Conservation (phyloP, 345 rosid genomes). For the Mangifera indica region DNA sequence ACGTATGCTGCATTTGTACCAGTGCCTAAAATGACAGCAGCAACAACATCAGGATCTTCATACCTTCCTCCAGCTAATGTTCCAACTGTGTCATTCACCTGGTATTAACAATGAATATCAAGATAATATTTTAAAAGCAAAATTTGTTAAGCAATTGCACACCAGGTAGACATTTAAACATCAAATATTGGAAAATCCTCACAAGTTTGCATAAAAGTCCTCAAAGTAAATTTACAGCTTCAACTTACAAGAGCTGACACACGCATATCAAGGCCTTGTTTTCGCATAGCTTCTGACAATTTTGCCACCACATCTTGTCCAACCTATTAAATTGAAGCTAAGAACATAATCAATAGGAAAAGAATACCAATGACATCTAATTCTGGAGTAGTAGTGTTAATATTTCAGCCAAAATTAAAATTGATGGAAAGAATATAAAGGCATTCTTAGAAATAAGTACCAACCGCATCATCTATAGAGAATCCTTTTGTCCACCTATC, state of each 20-base stretch:
- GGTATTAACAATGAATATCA: conserved; percentile 18
- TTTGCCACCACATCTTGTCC: conserved; percentile 87
- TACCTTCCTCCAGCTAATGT: conserved; percentile 94
- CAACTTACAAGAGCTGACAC: conserved; percentile 82
- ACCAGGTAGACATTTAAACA: conserved; percentile 2
- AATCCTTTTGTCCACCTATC: conserved; percentile 98
- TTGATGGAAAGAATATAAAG: not conserved
- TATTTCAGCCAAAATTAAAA: not conserved
- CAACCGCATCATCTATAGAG: conserved; percentile 71
- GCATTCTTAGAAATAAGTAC: conserved; percentile 23
- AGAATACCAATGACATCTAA: too few relatives aligned
- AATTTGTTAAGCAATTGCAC: not conserved
- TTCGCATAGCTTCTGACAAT: conserved; percentile 77
- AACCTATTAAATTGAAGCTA: conserved; percentile 45
- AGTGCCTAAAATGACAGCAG: conserved; percentile 91
- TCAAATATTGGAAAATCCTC: not conserved
- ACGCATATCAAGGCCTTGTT: conserved; percentile 77
- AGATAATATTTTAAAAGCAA: not conserved
- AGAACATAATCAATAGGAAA: not conserved
- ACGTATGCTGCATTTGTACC: conserved; percentile 98
- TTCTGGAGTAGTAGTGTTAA: not conserved
- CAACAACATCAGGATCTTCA: conserved; percentile 69
- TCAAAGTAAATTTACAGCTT: not conserved
- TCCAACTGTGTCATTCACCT: conserved; percentile 98
- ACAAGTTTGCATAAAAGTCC: not conserved